Evolutionary conservation across 75 land plant genomes (phyloP).

Genomic region (Cupressus sempervirens): DNA sequence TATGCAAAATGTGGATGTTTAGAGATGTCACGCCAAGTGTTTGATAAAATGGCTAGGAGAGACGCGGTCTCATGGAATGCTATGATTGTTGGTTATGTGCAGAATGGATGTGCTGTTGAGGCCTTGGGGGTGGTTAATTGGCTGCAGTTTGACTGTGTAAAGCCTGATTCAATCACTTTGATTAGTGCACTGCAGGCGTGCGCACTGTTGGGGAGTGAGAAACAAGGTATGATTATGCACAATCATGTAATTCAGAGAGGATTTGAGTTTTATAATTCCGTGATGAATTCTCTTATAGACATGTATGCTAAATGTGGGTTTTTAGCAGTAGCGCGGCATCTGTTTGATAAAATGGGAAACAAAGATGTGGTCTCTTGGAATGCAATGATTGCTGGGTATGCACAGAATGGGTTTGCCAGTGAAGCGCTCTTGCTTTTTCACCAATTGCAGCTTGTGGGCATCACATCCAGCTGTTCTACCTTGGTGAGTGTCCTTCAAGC

Average conservation of each 20-base stretch:
- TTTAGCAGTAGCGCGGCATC: conserved; percentile 12
- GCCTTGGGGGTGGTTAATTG: conserved; percentile 5
- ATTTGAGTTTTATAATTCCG: not conserved
- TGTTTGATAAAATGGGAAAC: conserved; percentile 10
- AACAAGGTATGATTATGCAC: not conserved
- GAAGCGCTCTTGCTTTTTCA: conserved; percentile 22
- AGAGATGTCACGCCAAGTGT: conserved; percentile 16
- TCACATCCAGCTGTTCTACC: conserved; percentile 10
- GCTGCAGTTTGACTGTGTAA: not conserved
- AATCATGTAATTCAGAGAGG: not conserved
- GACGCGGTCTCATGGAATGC: conserved; percentile 46
- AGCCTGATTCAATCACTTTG: not conserved
- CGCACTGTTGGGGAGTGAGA: not conserved
- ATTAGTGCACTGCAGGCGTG: not conserved
- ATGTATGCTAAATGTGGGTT: conserved; percentile 34
- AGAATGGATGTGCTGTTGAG: conserved; percentile 11
- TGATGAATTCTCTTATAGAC: conserved; percentile 24
- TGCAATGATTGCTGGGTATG: conserved; percentile 22
- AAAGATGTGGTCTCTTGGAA: conserved; percentile 23
- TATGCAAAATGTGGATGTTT: conserved; percentile 34
- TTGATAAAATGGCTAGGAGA: conserved; percentile 20
- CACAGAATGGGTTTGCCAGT: conserved; percentile 13
- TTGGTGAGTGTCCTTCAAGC: conserved; percentile 21
- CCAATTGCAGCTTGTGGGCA: not conserved
- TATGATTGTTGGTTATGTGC: conserved; percentile 28